phyloP scores from a whole-genome alignment of 345 rosid genomes.

The Euphorbia pulcherrima region DNA sequence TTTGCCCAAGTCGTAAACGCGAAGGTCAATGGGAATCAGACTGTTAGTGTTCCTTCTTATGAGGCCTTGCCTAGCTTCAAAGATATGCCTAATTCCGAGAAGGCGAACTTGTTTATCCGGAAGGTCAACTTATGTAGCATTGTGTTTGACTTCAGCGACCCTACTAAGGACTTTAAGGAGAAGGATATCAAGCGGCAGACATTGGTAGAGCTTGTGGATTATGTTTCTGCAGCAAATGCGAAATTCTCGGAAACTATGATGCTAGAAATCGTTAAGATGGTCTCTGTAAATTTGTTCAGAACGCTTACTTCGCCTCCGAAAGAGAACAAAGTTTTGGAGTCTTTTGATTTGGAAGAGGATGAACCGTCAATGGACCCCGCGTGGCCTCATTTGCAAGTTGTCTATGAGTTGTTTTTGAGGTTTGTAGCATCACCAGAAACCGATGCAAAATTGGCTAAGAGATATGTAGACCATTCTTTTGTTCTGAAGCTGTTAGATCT shows the following conservation, averaged over 20 bases:
- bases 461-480: slow-evolving; percentile 74
- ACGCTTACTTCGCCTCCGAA: slow-evolving; percentile 56
- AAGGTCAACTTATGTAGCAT: slow-evolving; percentile 60
- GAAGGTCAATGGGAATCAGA: slow-evolving; percentile 45
- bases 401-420: slow-evolving; percentile 68
- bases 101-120: slow-evolving; percentile 52
- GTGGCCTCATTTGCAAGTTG: slow-evolving; percentile 80
- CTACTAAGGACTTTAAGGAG: slow-evolving; percentile 60
- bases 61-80: slow-evolving; percentile 75
- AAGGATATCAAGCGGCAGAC: slow-evolving; percentile 79
- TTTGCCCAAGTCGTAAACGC: slow-evolving; percentile 39
- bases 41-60: slow-evolving; percentile 29
- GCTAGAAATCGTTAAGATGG: slow-evolving; percentile 73
- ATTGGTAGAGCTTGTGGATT: slow-evolving; percentile 69
- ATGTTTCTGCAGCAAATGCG: slow-evolving; percentile 53
- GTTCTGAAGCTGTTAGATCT: slow-evolving; percentile 71
- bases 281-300: slow-evolving; percentile 59
- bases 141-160: slow-evolving; percentile 63
- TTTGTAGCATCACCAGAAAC: slow-evolving; percentile 78
- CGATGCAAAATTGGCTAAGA: slow-evolving; percentile 78
- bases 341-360: slow-evolving; percentile 74
- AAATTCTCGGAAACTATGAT: slow-evolving; percentile 60
- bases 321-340: slow-evolving; percentile 57
- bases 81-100: slow-evolving; percentile 68
- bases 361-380: slow-evolving; percentile 78